Percentiles rank a stretch among this genome's conserved stretches.
Conservation (phyloP, 2,329 filamentous ascomycete species). For the Ceratocystiopsis brevicomis region DNA sequence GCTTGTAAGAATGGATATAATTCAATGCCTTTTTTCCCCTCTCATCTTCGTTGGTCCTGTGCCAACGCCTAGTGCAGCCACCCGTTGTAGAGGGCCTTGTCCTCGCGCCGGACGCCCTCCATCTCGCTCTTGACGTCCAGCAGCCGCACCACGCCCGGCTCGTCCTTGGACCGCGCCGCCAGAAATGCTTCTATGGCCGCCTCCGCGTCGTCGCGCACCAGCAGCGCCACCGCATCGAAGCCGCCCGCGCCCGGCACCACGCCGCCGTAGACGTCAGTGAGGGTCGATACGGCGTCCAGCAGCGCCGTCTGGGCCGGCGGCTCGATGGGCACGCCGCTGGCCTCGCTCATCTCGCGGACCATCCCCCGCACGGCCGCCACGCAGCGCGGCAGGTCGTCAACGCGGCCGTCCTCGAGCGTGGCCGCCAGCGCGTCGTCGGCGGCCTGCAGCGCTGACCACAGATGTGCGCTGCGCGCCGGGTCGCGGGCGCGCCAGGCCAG, state of each 20-base stretch:
- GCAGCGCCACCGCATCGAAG: constrained; percentile 69
- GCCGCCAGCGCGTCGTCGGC: constrained; percentile 53
- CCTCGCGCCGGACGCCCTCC: constrained; percentile 39
- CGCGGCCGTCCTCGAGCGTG: constrained; percentile 32
- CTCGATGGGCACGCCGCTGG: constrained; percentile 71
- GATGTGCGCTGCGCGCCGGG: constrained; percentile 38
- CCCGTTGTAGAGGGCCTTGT: constrained; percentile 22
- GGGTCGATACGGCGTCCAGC: constrained; percentile 51
- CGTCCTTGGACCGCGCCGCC: constrained; percentile 40
- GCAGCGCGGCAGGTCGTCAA: constrained; percentile 22
- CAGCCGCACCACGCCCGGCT: constrained; percentile 45
- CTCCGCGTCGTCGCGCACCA: constrained; percentile 54
- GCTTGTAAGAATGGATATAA: no score
- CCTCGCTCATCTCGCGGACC: constrained; percentile 57
- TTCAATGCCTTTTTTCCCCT: background rate
- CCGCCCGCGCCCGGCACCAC: constrained; percentile 90
- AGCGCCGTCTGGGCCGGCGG: constrained; percentile 69
- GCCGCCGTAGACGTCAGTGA: constrained; percentile 72
- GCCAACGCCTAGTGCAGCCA: constrained; percentile 19
- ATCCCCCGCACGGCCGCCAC: constrained; percentile 36
- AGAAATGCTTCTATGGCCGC: constrained; percentile 50
- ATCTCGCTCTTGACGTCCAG: constrained; percentile 54
- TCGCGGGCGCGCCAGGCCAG: constrained; percentile 59
- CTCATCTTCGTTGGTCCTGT: constrained; percentile 6
- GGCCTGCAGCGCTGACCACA: constrained; percentile 60